A percentile compares a stretch with the other conserved stretches of the same genome.
These are phyloP conservation scores for Passalora sequoiae DNA, from an alignment of 2,329 filamentous ascomycete species.

Conservation along the genomic window DNA sequence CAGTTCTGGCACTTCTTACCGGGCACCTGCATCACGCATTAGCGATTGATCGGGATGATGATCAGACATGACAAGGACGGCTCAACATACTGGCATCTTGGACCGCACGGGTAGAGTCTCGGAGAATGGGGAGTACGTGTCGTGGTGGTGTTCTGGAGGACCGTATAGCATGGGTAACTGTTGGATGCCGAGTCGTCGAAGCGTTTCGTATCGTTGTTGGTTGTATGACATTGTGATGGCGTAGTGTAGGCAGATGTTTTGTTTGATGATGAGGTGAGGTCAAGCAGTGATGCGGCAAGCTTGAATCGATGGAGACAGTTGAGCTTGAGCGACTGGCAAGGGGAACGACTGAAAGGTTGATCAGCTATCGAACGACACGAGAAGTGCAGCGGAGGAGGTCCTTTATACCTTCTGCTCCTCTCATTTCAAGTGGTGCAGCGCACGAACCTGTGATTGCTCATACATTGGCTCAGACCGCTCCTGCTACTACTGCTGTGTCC, in stretches of 20 bases:
- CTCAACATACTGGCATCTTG: slow-evolving; percentile 1
- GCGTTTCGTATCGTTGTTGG: slow-evolving; percentile 22
- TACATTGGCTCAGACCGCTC: slow-evolving; percentile 11
- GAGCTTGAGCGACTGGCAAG: background rate
- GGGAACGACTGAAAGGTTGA: slow-evolving; percentile 3
- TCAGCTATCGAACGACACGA: background rate
- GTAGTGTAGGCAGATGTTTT: background rate
- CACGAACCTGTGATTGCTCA: slow-evolving; percentile 2
- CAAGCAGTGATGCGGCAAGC: slow-evolving; percentile 1
- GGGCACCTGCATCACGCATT: slow-evolving; percentile 26
- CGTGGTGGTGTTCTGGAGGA: slow-evolving; percentile 8
- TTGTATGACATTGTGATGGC: slow-evolving; percentile 26
- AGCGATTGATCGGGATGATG: slow-evolving; percentile 6
- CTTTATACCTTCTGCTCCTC: slow-evolving; percentile 3
- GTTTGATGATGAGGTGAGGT: slow-evolving; percentile 1
- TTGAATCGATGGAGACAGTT: background rate
- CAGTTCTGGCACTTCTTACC: slow-evolving; percentile 32
- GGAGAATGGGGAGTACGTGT: slow-evolving; percentile 5
- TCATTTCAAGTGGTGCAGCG: background rate
- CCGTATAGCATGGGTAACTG: slow-evolving; percentile 22
- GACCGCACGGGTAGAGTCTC: slow-evolving; percentile 2
- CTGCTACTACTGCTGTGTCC: slow-evolving; percentile 17
- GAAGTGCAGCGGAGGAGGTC: background rate
- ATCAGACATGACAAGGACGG: background rate
- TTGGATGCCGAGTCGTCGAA: slow-evolving; percentile 28